Percentiles rank a stretch among this genome's conserved stretches.
These are phyloP conservation scores for Pontederia crassipes DNA, from an alignment of 176 grass and related monocot genomes.

Conservation along the genomic window DNA sequence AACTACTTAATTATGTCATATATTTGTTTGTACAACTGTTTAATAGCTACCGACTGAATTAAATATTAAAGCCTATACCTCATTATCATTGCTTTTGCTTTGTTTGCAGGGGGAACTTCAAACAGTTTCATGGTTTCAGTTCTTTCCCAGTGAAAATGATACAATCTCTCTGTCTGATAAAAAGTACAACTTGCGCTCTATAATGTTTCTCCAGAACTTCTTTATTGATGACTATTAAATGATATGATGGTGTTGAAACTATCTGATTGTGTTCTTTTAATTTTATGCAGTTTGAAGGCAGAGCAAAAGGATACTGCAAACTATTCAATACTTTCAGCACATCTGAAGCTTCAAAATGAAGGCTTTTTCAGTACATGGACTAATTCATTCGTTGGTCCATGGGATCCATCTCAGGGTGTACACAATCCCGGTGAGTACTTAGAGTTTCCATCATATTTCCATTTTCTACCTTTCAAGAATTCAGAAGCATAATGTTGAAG, in stretches of 20 bases:
- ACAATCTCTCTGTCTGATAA: slow-evolving; percentile 45
- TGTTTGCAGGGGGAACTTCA: slow-evolving; percentile 73
- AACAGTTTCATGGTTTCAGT: slow-evolving; percentile 94
- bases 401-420: slow-evolving; percentile 97
- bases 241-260: slow-evolving; percentile 5
- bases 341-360: slow-evolving; percentile 83
- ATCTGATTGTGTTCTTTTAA: not conserved
- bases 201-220: slow-evolving; percentile 2
- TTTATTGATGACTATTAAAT: slow-evolving; percentile 27
- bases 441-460: slow-evolving; percentile 2
- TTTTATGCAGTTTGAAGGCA: slow-evolving; percentile 62
- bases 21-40: not conserved
- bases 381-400: slow-evolving; percentile 99
- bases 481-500: not conserved
- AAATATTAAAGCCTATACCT: not conserved
- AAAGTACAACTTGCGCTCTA: slow-evolving; percentile 31
- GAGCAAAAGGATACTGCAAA: slow-evolving; percentile 87
- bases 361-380: slow-evolving; percentile 87
- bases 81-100: slow-evolving; percentile 4
- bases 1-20: too few relatives aligned
- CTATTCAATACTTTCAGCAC: slow-evolving; percentile 54
- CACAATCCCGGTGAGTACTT: slow-evolving; percentile 81
- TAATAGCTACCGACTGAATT: not conserved
- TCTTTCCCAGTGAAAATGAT: slow-evolving; percentile 72
- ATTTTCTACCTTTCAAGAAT: slow-evolving; percentile 8